Base-by-base conservation (phyloP, 2,329 filamentous ascomycete genomes). In the Diaporthe aspalathi region DNA sequence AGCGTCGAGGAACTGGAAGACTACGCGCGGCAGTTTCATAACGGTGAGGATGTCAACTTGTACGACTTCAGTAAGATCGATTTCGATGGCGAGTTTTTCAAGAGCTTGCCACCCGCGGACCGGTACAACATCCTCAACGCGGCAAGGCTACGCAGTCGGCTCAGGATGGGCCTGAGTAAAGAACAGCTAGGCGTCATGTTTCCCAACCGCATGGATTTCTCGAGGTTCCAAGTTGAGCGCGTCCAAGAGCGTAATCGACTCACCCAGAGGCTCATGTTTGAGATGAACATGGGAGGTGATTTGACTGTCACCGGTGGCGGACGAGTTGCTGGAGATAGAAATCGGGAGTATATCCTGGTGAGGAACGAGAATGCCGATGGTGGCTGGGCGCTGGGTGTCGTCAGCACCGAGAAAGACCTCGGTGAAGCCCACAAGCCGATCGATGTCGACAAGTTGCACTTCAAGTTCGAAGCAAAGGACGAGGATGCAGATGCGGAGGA, bases 21-120 rank as follows among this genome's bases (percentile, higher is more conserved):
- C 75, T 99, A 99, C 79, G 95, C 97, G 3, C 87, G 92, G 66
- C 95, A 98, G 74, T 98, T 98, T 77, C 90, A 98, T 77, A 90
- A 90, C 73, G 96, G 96, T 68, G 94, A 98, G 81, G 95, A 98
- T 79, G 92, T 98, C 76, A 91, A 92, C 74, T 82, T 95, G 6
- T 98, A 98, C 81, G 95, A 98, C 82, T 99, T 99, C 79, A 97
- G 93, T 78, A 98, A 98, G 82, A 99, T 99, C 76, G 96, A 99
- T 79, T 99, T 98, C 77, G 93, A 98, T 75, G 94, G 95, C 75
- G 91, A 95, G 16, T 99, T 99, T 82, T 99, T 99, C 83, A 90
- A 93, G 79, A 97, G 94, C 79, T 82, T 99, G 70, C 96, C 97
- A 0, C 87, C 94, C 1, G 92, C 92, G 2, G 96, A 99, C 83